Evolutionary conservation across 1,284 basidiomycete species (phyloP), one percentile per base, ranked within the genome.

Genomic region (Singerocomus rubriflavus): DNA sequence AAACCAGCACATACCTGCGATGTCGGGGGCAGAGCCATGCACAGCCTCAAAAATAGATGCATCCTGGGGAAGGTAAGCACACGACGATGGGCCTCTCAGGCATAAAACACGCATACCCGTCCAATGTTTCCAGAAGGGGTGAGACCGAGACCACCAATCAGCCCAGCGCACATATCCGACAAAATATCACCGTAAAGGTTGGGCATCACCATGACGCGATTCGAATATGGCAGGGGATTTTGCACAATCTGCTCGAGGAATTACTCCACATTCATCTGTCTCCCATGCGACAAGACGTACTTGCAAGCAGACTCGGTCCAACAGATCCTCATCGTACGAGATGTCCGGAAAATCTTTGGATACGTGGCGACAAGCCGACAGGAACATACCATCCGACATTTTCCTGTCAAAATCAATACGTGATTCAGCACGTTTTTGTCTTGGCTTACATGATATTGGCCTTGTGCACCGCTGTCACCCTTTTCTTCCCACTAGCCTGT

Each of bases 151-250:
- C 97, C 97, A 62, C 97, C 97, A 71, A 99, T 99, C 63, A 99
- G 81, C 63, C 96, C 97, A 56, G 97, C 97, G 60, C 96, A 98
- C 89, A 99, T 96, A 73, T 99, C 96, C 46, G 96, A 98, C 57
- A 98, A 77, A 70, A 99, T 99, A 73, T 98, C 96, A 71, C 91
- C 93, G 67, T 92, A 95, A 57, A 99, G 77, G 81, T 99, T 99
- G 58, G 97, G 97, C 96, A 99, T 99, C 62, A 99, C 97, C 96
- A 99, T 99, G 62, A 99, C 97, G 54, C 93, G 89, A 76, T 98
- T 95, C 42, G 91, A 81, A 76, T 88, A 99, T 10, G 97, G 97
- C 59, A 75, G 79, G 32, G 97, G 97, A 75, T 99, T 94, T 72
- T 93, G 91, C 31, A 91, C 90, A 61, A 96, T 81, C 84, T 92